Conservation (phyloP, 306 rosid species). For the Ormosia emarginata region DNA sequence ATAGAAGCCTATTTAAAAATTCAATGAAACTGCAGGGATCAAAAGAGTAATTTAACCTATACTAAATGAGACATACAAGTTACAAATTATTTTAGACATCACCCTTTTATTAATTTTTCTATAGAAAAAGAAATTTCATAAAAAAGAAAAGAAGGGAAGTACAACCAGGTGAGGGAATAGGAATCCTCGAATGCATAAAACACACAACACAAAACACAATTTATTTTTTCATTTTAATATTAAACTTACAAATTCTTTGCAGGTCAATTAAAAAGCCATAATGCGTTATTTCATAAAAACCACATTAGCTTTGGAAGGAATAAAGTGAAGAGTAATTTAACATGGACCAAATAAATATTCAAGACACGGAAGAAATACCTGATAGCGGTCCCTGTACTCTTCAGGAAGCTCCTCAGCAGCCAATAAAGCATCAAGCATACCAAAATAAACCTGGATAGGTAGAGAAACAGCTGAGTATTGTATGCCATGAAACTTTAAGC, state of each 20-base stretch:
- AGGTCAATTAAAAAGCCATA: not conserved
- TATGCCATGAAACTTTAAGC: conserved; percentile 12
- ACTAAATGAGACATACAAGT: not conserved
- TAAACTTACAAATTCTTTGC: not conserved
- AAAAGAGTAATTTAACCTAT: no score
- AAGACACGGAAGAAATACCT: conserved; percentile 48
- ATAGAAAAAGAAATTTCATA: not conserved
- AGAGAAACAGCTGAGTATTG: conserved; percentile 25
- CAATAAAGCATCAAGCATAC: conserved; percentile 98
- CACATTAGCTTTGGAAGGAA: no score
- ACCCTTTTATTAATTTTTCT: not conserved
- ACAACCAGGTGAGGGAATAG: not conserved
- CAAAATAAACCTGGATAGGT: conserved; percentile 79
- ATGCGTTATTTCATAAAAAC: not conserved
- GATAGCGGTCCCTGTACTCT: conserved; percentile 80
- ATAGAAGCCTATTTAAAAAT: no score
- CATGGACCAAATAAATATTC: not conserved
- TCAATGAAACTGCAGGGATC: no score
- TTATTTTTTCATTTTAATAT: not conserved
- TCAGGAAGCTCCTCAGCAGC: conserved; percentile 97
- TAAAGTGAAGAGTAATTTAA: not conserved
- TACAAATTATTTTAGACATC: not conserved
- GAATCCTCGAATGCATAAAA: not conserved
- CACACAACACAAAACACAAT: not conserved
- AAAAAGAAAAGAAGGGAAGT: not conserved